Conservation (phyloP, 2,329 filamentous ascomycete genomes). For the Didymosphaeria variabile region DNA sequence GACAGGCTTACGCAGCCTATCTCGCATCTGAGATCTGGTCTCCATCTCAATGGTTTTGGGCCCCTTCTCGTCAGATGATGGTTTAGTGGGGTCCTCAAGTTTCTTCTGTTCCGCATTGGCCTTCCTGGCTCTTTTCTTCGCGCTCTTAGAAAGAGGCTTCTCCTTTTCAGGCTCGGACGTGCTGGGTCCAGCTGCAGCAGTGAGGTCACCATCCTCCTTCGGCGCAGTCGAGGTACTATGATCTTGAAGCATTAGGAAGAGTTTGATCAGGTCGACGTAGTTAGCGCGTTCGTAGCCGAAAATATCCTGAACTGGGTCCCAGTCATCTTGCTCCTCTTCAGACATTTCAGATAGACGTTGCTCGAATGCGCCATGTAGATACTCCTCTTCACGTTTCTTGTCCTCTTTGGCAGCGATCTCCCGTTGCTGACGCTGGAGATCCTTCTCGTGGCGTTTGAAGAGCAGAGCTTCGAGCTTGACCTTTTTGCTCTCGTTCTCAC, state of each 20-base stretch:
- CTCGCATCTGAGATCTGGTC: conserved; percentile 51
- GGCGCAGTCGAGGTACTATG: conserved; percentile 7
- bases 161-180: conserved; percentile 17
- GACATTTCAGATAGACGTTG: conserved; percentile 52
- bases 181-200: conserved; percentile 11
- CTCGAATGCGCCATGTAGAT: conserved; percentile 54
- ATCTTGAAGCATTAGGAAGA: conserved; percentile 56
- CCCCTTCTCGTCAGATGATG: conserved; percentile 31
- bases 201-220: neutral
- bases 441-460: conserved; percentile 59
- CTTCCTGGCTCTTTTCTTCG: conserved; percentile 47
- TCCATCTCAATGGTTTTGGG: conserved; percentile 55
- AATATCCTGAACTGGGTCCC: conserved; percentile 61
- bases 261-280: conserved; percentile 57
- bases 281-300: conserved; percentile 55
- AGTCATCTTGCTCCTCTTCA: conserved; percentile 50
- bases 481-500: conserved; percentile 61
- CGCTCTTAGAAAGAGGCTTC: conserved; percentile 33
- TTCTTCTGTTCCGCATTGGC: conserved; percentile 35
- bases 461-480: conserved; percentile 59
- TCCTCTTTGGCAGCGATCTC: conserved; percentile 54
- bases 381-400: conserved; percentile 55
- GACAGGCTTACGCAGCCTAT: conserved; percentile 53
- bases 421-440: conserved; percentile 52
- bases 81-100: conserved; percentile 23